Evolutionary conservation across 495 filamentous ascomycete species (phyloP), one percentile per base, ranked within the genome.

Genomic region (Filosporella fistucella): DNA sequence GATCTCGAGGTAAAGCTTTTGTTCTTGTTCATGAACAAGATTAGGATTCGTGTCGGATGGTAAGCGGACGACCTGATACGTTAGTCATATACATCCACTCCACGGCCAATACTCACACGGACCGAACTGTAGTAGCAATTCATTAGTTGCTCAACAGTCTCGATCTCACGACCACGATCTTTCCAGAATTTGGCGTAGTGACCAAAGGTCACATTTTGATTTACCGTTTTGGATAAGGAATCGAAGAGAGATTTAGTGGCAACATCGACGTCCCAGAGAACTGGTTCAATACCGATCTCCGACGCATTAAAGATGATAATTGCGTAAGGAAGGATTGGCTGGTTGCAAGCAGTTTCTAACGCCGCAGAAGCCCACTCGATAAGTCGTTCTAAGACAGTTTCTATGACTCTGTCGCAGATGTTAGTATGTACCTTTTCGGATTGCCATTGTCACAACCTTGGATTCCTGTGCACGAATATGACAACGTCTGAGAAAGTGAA

Each of bases 401-500:
- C 60, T 42, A 52, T 42, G 3, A 42, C 26, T 22, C 42, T 45
- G 11, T 24, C 3, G 10, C 16, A 22, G 2, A 4, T 35, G 8
- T 32, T 35, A 42, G 9, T 14, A 11, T 36, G 13, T 36, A 36
- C 5, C 11, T 21, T 34, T 45, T 32, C 14, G 28, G 25, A 21
- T 21, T 4, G n/a, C 8, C 28, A 8, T 30, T 8, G n/a, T 30
- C 8, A 23, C 9, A 29, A 26, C 45, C 34, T 47, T 46, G 43
- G 29, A 46, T 46, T 36, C 17, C 43, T 35, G 4, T 21, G 51
- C 6, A 78, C 74, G 56, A 77, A 78, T 1, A 74, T 67, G n/a
- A 77, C 58, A 10, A 69, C 70, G 42, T 78, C 75, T 1, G 69
- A 75, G 38, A 77, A 75, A 1, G 70, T 75, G 54, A 75, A 78